Evolutionary conservation across 2,329 filamentous ascomycete genomes (phyloP).

Genomic region (Colletotrichum tropicale): DNA sequence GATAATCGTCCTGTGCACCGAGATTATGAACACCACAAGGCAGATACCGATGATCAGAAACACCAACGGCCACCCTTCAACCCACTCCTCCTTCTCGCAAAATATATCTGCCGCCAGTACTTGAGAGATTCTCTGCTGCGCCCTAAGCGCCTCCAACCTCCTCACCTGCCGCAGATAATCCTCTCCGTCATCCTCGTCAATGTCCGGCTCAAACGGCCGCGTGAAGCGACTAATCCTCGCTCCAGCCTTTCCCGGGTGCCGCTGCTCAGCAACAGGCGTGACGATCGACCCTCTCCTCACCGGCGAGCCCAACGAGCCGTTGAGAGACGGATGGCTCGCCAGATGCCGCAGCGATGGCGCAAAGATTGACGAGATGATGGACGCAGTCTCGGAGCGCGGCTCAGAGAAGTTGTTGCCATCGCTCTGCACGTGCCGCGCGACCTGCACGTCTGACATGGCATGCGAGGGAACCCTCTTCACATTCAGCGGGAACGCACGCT

Average conservation of each 20-base stretch:
- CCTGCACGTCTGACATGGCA: not conserved
- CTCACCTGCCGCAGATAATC: not conserved
- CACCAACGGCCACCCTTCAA: slow-evolving; percentile 5
- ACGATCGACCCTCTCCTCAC: not conserved
- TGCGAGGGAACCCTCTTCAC: not conserved
- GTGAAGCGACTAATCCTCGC: slow-evolving; percentile 18
- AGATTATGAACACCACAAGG: slow-evolving; percentile 9
- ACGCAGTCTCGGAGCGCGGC: slow-evolving; percentile 3
- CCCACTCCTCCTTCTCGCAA: not conserved
- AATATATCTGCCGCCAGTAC: not conserved
- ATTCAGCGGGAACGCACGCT: not conserved
- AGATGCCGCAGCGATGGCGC: slow-evolving; percentile 8
- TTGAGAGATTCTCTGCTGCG: not conserved
- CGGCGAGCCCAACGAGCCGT: not conserved
- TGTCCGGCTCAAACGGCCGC: slow-evolving; percentile 6
- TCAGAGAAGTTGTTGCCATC: not conserved
- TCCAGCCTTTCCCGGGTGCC: slow-evolving; percentile 8
- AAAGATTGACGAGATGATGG: slow-evolving; percentile 16
- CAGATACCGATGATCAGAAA: slow-evolving; percentile 5
- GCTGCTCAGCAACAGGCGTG: slow-evolving; percentile 11
- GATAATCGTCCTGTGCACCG: slow-evolving; percentile 2
- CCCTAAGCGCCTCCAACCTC: not conserved
- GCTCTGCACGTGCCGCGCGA: not conserved
- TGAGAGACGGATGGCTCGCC: slow-evolving; percentile 3
- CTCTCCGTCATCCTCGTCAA: not conserved